Base-by-base conservation (phyloP, 23 red algal genomes). In the Gracilaria gracilis region DNA sequence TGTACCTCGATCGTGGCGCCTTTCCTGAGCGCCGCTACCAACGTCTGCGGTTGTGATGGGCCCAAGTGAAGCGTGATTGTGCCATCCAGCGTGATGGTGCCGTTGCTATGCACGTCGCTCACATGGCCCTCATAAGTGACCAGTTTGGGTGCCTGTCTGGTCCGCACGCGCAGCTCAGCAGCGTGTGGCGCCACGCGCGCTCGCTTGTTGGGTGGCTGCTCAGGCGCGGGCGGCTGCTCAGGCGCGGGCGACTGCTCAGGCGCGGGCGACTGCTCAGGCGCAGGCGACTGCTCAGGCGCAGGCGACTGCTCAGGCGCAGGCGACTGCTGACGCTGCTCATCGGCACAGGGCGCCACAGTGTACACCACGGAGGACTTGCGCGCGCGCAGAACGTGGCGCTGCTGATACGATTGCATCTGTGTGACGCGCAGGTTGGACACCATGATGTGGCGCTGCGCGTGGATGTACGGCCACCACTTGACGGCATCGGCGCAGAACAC, bases 381-480 rank as follows among this genome's bases (percentile, higher is more conserved):
- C 35, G 69, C 35, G 39, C 69, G 29, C 9, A 75, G 23, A 11
- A 75, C 69, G 44, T 19, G 0, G 14, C 69, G 69, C 1, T 40
- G 4, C 4, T 33, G 17, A 31, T 75, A 75, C 35, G 17, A 37
- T 40, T 47, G 23, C 35, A 75, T 1, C 14, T 46, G 36, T 24
- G 5, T 46, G 23, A 75, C 4, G 17, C 37, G 77, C 5, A 81
- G 20, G 28, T 81, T 51, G 37, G 77, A 59, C 12, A 81, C 77
- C 57, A 61, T 81, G 33, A 81, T 59, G n/a, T 38, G 34, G 19
- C 20, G 1, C 2, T 61, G 1, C 16, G 58, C 57, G 25, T 57
- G 55, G 0, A 81, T 31, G 33, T 25, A 81, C 14, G 77, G 77
- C 77, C 77, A 81, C 77, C 77, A 81, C 20, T 38, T 37, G 25